Conservation (phyloP, 768 basidiomycete genomes). For the Suillus subluteus region DNA sequence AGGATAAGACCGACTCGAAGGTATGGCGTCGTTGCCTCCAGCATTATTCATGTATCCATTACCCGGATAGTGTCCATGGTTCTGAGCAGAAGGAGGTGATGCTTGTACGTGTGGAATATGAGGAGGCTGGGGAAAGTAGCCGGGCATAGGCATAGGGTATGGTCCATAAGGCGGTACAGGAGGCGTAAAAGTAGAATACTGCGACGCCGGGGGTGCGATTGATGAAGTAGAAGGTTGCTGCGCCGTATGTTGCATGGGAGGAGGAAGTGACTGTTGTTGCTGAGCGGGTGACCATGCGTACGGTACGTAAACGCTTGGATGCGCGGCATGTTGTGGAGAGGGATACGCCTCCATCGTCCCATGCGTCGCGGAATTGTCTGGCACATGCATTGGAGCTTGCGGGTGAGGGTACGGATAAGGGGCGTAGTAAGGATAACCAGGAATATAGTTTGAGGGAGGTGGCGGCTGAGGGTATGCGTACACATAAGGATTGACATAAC, state of each 20-base stretch:
- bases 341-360: constrained; percentile 36
- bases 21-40: constrained; percentile 26
- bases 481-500: constrained; percentile 37
- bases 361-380: constrained; percentile 36
- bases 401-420: constrained; percentile 56
- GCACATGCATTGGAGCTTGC: constrained; percentile 42
- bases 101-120: constrained; percentile 31
- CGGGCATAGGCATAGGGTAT: constrained; percentile 37
- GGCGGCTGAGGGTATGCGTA: constrained; percentile 47
- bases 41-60: constrained; percentile 32
- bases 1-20: constrained; percentile 27
- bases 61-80: constrained; percentile 29
- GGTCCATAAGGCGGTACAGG: constrained; percentile 37
- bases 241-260: constrained; percentile 45
- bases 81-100: constrained; percentile 29
- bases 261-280: constrained; percentile 37
- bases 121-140: constrained; percentile 39
- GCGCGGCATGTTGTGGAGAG: constrained; percentile 36
- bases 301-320: constrained; percentile 33
- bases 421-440: constrained; percentile 45
- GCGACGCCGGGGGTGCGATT: constrained; percentile 33
- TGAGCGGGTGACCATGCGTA: constrained; percentile 33
- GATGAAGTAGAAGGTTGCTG: constrained; percentile 36
- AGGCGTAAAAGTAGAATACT: constrained; percentile 36
- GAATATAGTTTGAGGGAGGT: constrained; percentile 42